phyloP scores from a whole-genome alignment of 495 filamentous ascomycete genomes.

The Penicillium taxi region DNA sequence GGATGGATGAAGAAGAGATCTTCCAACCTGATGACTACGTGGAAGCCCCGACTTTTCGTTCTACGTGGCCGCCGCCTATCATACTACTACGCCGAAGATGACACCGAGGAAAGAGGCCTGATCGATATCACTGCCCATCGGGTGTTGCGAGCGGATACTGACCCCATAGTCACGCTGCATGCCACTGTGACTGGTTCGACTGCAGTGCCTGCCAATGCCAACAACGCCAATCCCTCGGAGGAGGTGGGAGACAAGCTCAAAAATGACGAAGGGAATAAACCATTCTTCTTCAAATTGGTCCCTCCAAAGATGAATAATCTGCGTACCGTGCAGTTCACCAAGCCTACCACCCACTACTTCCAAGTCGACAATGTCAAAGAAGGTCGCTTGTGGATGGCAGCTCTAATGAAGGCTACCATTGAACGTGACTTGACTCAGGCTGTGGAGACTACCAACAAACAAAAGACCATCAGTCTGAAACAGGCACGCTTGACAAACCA shows the following conservation, averaged over 20 bases:
- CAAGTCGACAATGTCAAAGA: constrained; percentile 84
- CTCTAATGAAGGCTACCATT: constrained; percentile 98
- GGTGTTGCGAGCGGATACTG: constrained; percentile 89
- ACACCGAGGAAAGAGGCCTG: constrained; percentile 84
- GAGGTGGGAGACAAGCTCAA: constrained; percentile 15
- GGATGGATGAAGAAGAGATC: constrained; percentile 99
- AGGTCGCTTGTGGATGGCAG: constrained; percentile 96
- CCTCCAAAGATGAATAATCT: constrained; percentile 83
- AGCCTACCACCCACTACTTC: constrained; percentile 94
- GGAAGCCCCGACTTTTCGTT: constrained; percentile 93
- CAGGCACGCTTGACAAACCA: constrained; percentile 78
- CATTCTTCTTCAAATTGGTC: constrained; percentile 98
- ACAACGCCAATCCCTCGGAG: constrained; percentile 35
- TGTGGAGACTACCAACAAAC: constrained; percentile 85
- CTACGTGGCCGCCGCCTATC: constrained; percentile 83
- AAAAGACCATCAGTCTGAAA: constrained; percentile 81
- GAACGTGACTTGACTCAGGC: constrained; percentile 76
- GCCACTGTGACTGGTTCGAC: constrained; percentile 85
- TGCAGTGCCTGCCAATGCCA: constrained; percentile 58
- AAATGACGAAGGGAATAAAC: constrained; percentile 44
- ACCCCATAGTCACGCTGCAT: constrained; percentile 80
- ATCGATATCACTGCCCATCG: constrained; percentile 97
- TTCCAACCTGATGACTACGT: constrained; percentile 88
- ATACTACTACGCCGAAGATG: constrained; percentile 92
- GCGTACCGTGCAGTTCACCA: constrained; percentile 92